phyloP scores from a whole-genome alignment of 345 rosid species.

The Dipteronia sinensis region DNA sequence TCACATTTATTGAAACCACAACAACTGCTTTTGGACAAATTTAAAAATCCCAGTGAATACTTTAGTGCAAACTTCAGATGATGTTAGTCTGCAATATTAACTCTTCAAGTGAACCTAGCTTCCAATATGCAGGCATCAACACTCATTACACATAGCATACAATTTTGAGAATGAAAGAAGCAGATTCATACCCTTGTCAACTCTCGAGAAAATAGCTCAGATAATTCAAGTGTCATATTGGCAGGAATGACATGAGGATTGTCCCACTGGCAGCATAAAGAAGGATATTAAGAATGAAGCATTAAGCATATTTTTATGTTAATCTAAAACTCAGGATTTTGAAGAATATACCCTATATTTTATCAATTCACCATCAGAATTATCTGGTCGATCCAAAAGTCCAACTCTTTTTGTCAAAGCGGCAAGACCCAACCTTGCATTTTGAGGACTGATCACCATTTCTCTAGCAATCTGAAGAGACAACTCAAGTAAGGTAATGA shows the following conservation, averaged over 20 bases:
- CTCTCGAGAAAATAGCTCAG: constrained; percentile 93
- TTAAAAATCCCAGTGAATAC: background rate
- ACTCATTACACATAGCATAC: background rate
- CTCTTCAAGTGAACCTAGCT: background rate
- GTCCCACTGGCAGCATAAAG: constrained; percentile 69
- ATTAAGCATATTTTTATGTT: background rate
- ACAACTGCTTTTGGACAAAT: background rate
- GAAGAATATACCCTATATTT: constrained; percentile 68
- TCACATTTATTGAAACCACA: background rate
- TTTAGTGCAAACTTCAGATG: background rate
- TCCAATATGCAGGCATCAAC: constrained; percentile 1
- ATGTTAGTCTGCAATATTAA: background rate
- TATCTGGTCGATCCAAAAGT: constrained; percentile 69
- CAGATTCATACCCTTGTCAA: constrained; percentile 67
- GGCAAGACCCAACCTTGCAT: constrained; percentile 75
- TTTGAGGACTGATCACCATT: constrained; percentile 97
- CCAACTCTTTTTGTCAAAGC: constrained; percentile 76
- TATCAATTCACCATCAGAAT: constrained; percentile 70
- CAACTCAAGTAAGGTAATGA: constrained; percentile 8
- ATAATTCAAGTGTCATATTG: constrained; percentile 81
- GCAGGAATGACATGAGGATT: constrained; percentile 85
- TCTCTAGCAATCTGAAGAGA: constrained; percentile 86
- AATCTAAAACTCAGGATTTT: constrained; percentile 6
- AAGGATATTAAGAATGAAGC: background rate
- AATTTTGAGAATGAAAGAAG: constrained; percentile 13